Percentiles rank a stretch among this genome's conserved stretches.
Evolutionary conservation across 371 early-diverging fungal genomes (phyloP).

Genomic region (Mucor indicus): DNA sequence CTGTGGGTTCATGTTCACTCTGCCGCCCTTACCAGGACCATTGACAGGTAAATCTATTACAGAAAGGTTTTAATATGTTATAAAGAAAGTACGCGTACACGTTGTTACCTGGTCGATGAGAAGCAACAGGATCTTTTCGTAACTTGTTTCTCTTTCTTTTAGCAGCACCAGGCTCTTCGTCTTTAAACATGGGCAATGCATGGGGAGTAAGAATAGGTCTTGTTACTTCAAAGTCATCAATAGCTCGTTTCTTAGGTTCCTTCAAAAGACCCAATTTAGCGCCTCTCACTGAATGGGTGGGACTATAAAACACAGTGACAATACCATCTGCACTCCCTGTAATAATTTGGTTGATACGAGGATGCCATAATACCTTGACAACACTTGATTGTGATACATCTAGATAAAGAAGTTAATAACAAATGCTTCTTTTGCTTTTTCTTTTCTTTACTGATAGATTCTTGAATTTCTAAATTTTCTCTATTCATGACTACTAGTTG

Average conservation of each 20-base stretch:
- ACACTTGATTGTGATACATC: conserved; percentile 65
- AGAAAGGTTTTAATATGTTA: too few species aligned
- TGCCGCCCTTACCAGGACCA: conserved; percentile 87
- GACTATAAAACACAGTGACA: conserved; percentile 77
- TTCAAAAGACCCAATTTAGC: conserved; percentile 71
- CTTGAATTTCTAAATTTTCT: conserved; percentile 59
- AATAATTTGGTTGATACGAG: conserved; percentile 83
- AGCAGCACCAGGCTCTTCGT: conserved; percentile 59
- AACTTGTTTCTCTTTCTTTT: conserved; percentile 78
- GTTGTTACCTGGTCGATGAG: conserved; percentile 64
- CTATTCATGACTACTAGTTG: conserved; percentile 69
- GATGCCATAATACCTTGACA: conserved; percentile 83
- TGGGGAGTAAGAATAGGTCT: conserved; percentile 86
- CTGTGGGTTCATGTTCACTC: conserved; percentile 77
- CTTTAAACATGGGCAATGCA: conserved; percentile 84
- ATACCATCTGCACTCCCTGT: conserved; percentile 78
- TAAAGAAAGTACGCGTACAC: background rate
- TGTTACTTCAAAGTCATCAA: conserved; percentile 65
- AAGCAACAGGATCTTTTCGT: conserved; percentile 72
- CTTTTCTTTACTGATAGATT: conserved; percentile 45
- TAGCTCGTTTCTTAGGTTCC: conserved; percentile 61
- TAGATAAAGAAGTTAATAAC: conserved; percentile 3
- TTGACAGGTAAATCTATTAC: conserved; percentile 72
- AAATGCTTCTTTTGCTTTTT: too few species aligned
- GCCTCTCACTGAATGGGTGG: conserved; percentile 69